These are phyloP conservation scores for Rhizopus delemar DNA, from an alignment of 371 early-diverging fungal species.

Conservation along the genomic window DNA sequence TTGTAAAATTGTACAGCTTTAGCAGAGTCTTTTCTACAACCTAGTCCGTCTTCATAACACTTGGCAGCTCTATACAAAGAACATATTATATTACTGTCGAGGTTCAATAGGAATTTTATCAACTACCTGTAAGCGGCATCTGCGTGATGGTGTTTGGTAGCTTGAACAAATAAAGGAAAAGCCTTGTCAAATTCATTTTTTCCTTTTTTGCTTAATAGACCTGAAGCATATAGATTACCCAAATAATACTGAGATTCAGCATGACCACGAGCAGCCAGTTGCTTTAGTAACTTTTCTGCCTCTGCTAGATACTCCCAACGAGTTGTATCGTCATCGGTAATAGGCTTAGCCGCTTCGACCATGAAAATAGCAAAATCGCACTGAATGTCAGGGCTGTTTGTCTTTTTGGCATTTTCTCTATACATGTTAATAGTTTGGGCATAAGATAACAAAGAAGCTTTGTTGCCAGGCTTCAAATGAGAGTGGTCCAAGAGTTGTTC, in stretches of 20 bases:
- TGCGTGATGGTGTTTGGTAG: constrained; percentile 69
- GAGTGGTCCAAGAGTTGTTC: constrained; percentile 65
- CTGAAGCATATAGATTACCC: constrained; percentile 65
- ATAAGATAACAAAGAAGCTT: constrained; percentile 67
- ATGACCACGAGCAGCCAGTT: constrained; percentile 63
- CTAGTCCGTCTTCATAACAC: constrained; percentile 71
- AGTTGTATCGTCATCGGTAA: constrained; percentile 53
- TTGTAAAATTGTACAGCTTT: constrained; percentile 76
- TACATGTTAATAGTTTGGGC: constrained; percentile 74
- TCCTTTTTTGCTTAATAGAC: constrained; percentile 56
- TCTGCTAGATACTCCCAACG: constrained; percentile 64
- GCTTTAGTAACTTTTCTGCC: constrained; percentile 62
- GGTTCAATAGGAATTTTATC: not conserved
- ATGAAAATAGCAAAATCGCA: constrained; percentile 83
- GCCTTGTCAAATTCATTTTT: constrained; percentile 74
- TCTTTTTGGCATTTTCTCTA: constrained; percentile 80
- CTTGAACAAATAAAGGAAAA: constrained; percentile 69
- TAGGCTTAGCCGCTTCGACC: constrained; percentile 66
- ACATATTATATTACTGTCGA: no score
- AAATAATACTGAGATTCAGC: constrained; percentile 69
- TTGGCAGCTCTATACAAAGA: constrained; percentile 53
- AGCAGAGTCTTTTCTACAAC: constrained; percentile 59
- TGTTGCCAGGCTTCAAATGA: constrained; percentile 67
- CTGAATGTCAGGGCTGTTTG: constrained; percentile 78
- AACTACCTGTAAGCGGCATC: constrained; percentile 65